These are phyloP conservation scores for Phyllosticta capitalensis DNA, from an alignment of 2,329 filamentous ascomycete species.

Conservation along the genomic window DNA sequence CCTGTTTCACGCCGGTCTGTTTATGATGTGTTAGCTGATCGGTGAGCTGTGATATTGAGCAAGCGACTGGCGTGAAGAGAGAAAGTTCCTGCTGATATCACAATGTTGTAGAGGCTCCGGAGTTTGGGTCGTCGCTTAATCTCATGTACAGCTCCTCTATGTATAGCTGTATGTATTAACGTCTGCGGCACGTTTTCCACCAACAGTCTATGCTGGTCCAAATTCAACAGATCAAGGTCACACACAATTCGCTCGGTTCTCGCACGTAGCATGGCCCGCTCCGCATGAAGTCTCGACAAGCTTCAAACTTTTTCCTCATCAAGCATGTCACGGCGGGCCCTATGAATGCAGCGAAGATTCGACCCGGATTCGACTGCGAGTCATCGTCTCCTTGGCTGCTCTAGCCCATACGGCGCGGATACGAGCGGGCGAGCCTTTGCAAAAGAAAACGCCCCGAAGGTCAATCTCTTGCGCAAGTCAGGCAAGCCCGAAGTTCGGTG, in stretches of 20 bases:
- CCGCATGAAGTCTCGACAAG: not conserved
- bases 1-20: not conserved
- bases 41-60: not conserved
- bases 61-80: not conserved
- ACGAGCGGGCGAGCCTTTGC: not conserved
- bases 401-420: not conserved
- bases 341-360: slow-evolving; percentile 1
- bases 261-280: not conserved
- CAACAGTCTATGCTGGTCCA: not conserved
- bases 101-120: not conserved
- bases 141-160: not conserved
- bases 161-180: not conserved
- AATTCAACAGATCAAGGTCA: not conserved
- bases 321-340: not conserved
- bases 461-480: not conserved
- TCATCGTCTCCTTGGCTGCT: not conserved
- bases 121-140: not conserved
- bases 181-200: not conserved
- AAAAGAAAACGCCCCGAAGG: not conserved
- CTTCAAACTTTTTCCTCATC: not conserved
- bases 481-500: not conserved
- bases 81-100: not conserved
- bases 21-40: not conserved
- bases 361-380: slow-evolving; percentile 5
- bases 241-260: not conserved